Conservation (phyloP, 2,329 filamentous ascomycete species). For the Exophiala phaeomuriformis region DNA sequence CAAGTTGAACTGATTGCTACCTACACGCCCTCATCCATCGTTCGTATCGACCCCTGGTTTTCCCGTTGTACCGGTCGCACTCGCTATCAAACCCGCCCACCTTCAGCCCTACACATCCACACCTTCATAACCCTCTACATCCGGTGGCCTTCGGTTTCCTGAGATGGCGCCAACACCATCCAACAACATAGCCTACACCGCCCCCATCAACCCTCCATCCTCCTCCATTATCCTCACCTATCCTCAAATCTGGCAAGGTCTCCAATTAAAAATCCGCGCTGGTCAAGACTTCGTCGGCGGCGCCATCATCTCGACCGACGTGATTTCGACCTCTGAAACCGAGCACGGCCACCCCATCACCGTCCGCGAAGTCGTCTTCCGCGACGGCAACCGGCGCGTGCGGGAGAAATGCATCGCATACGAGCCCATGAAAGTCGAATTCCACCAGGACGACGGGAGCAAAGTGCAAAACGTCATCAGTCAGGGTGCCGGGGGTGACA, state of each 20-base stretch:
- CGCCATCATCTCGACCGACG: constrained; percentile 26
- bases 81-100: not conserved
- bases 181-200: constrained; percentile 35
- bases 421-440: constrained; percentile 28
- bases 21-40: too few relatives aligned
- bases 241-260: constrained; percentile 35
- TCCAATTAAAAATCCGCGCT: constrained; percentile 28
- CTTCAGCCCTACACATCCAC: not conserved
- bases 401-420: constrained; percentile 26
- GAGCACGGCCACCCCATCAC: constrained; percentile 23
- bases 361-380: constrained; percentile 28
- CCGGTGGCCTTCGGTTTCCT: not conserved
- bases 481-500: constrained; percentile 30
- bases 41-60: too few relatives aligned
- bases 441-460: constrained; percentile 27
- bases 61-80: not conserved
- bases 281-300: constrained; percentile 29
- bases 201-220: constrained; percentile 34
- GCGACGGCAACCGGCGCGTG: constrained; percentile 23
- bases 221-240: constrained; percentile 28
- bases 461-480: constrained; percentile 31
- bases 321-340: constrained; percentile 20
- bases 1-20: too few relatives aligned
- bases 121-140: not conserved
- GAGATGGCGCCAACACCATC: constrained; percentile 15